These are phyloP conservation scores for Zasmidium angulare DNA, from an alignment of 2,329 filamentous ascomycete species.

Conservation along the genomic window DNA sequence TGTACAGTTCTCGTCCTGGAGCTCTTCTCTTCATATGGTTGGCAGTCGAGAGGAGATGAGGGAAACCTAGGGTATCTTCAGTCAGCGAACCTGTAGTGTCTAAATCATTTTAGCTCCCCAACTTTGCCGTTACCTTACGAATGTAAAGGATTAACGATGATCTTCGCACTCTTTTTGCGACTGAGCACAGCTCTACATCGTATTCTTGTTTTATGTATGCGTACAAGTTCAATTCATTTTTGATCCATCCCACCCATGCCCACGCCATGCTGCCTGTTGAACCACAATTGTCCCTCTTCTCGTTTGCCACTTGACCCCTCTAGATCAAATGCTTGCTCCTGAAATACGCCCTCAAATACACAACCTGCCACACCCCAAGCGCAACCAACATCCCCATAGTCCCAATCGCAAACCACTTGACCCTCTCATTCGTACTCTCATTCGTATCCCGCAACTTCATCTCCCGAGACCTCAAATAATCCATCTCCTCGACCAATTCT, in stretches of 20 bases:
- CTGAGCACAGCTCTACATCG: neutral
- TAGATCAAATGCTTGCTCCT: slow-evolving; percentile 63
- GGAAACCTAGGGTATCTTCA: neutral
- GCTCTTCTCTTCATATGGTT: no score
- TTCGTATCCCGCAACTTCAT: slow-evolving; percentile 97
- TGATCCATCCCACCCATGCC: neutral
- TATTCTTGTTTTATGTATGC: neutral
- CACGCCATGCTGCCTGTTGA: neutral
- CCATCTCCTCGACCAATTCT: slow-evolving; percentile 92
- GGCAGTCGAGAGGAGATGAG: neutral
- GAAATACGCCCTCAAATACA: slow-evolving; percentile 97
- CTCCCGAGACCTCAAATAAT: slow-evolving; percentile 85
- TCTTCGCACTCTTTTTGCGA: neutral
- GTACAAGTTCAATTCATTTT: neutral
- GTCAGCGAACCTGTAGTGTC: no score
- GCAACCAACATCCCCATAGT: slow-evolving; percentile 89
- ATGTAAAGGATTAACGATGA: no score
- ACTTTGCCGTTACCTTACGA: neutral
- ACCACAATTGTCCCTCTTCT: neutral
- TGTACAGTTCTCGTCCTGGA: no score
- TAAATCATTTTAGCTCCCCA: neutral
- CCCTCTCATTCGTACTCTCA: slow-evolving; percentile 97
- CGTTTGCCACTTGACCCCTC: neutral
- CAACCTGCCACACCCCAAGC: slow-evolving; percentile 93
- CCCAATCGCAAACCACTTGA: slow-evolving; percentile 96